Conservation (phyloP, 78 protist genomes). For the Chrysochromulina parva region DNA sequence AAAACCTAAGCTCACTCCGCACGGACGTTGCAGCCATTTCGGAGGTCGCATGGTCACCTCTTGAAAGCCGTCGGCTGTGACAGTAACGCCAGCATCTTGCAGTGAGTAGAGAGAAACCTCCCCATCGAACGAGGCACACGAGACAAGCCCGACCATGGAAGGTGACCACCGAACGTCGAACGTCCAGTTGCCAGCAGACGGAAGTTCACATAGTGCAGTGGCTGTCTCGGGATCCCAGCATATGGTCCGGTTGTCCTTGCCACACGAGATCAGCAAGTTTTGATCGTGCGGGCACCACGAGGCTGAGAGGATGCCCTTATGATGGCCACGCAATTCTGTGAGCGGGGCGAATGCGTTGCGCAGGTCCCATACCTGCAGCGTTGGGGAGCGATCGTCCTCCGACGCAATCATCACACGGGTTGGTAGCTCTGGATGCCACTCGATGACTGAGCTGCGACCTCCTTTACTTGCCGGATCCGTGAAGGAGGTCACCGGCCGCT, state of each 20-base stretch:
- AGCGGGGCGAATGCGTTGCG: constrained; percentile 77
- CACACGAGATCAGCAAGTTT: constrained; percentile 69
- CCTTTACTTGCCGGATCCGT: constrained; percentile 45
- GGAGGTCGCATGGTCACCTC: constrained; percentile 54
- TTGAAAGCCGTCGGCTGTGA: constrained; percentile 69
- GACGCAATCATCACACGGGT: constrained; percentile 82
- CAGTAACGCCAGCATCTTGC: constrained; percentile 24
- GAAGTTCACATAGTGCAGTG: constrained; percentile 71
- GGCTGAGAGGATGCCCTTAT: constrained; percentile 76
- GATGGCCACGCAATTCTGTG: constrained; percentile 71
- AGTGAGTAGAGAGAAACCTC: constrained; percentile 54
- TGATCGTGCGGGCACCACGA: constrained; percentile 89
- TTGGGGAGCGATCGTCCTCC: constrained; percentile 84
- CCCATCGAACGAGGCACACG: constrained; percentile 77
- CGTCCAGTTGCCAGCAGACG: constrained; percentile 67
- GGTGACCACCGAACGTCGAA: constrained; percentile 92
- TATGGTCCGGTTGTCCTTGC: constrained; percentile 85
- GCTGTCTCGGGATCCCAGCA: constrained; percentile 85
- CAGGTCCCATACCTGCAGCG: constrained; percentile 91
- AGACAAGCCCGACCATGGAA: constrained; percentile 64
- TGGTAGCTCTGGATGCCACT: constrained; percentile 87
- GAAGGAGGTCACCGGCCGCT: constrained; percentile 66
- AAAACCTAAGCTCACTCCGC: constrained; percentile 85
- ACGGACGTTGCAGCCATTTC: constrained; percentile 70
- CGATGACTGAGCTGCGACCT: constrained; percentile 63